Evolutionary conservation across 2,329 filamentous ascomycete species (phyloP).

Genomic region (Didymosphaeria variabile): DNA sequence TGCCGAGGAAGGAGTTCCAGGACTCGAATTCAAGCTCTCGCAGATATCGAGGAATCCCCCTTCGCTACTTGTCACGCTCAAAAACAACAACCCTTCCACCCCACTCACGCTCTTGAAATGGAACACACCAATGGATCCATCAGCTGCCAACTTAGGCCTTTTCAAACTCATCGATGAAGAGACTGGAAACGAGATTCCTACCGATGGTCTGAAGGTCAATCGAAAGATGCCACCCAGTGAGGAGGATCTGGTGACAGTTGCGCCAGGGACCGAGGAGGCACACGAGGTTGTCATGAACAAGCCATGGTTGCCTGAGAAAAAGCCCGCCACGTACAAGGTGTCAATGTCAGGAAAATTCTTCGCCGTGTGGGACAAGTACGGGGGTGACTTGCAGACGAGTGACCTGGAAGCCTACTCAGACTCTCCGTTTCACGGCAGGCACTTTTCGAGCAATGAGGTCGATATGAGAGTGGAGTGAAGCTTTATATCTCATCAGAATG

Average conservation of each 20-base stretch:
- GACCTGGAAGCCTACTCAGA: conserved; percentile 37
- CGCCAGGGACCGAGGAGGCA: conserved; percentile 44
- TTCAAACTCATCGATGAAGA: conserved; percentile 43
- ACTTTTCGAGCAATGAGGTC: conserved; percentile 36
- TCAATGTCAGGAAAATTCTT: conserved; percentile 45
- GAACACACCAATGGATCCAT: conserved; percentile 52
- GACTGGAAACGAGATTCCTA: conserved; percentile 39
- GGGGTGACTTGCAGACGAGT: conserved; percentile 31
- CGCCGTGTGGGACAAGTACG: conserved; percentile 46
- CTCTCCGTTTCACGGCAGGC: conserved; percentile 36
- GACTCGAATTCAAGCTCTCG: conserved; percentile 39
- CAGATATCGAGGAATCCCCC: conserved; percentile 43
- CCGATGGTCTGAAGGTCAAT: conserved; percentile 45
- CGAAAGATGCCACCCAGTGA: conserved; percentile 49
- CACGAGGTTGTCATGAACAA: conserved; percentile 48
- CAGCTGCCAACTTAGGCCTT: conserved; percentile 50
- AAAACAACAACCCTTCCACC: conserved; percentile 45
- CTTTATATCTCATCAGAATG: too few species aligned
- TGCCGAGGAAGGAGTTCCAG: conserved; percentile 28
- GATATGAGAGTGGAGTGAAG: conserved; percentile 31
- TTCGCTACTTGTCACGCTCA: conserved; percentile 47
- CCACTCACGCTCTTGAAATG: conserved; percentile 51
- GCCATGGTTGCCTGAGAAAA: conserved; percentile 49
- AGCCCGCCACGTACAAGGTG: conserved; percentile 49
- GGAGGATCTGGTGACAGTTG: conserved; percentile 47